Percentiles rank a stretch among this genome's conserved stretches.
These are phyloP conservation scores for Alternaria atra DNA, from an alignment of 2,329 filamentous ascomycete species.

Conservation along the genomic window DNA sequence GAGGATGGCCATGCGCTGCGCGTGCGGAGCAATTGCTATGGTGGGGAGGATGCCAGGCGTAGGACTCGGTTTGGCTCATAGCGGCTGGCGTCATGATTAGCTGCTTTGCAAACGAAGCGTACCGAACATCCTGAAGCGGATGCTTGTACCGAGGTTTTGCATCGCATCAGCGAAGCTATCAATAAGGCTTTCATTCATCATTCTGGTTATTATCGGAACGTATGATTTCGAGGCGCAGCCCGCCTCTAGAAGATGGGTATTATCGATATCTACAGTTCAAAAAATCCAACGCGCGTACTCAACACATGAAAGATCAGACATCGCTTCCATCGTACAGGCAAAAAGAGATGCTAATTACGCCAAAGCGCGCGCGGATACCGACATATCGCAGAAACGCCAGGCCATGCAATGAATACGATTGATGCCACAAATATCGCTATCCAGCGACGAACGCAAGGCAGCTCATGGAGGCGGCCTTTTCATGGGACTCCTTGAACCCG, in stretches of 20 bases:
- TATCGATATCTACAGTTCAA: neutral
- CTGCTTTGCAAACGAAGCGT: conserved; percentile 1
- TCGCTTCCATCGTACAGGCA: neutral
- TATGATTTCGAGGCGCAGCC: neutral
- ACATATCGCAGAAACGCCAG: conserved; percentile 9
- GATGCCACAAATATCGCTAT: neutral
- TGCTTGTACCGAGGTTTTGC: conserved; percentile 2
- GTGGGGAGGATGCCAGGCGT: neutral
- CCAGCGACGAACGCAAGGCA: neutral
- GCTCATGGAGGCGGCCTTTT: conserved; percentile 35
- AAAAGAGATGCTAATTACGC: neutral
- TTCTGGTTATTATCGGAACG: neutral
- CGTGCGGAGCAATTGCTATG: neutral
- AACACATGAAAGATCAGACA: conserved; percentile 1
- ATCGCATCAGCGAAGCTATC: neutral
- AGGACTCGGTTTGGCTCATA: neutral
- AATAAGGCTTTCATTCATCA: neutral
- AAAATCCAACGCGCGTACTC: neutral
- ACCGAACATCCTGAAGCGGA: conserved; percentile 7
- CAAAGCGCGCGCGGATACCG: neutral
- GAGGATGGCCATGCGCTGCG: conserved; percentile 5
- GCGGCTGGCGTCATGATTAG: conserved; percentile 2
- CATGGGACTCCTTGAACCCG: conserved; percentile 31
- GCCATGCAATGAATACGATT: conserved; percentile 17
- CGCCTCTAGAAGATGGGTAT: neutral